Conservation (phyloP, 2,329 filamentous ascomycete genomes). For the Pseudogymnoascus sp. region DNA sequence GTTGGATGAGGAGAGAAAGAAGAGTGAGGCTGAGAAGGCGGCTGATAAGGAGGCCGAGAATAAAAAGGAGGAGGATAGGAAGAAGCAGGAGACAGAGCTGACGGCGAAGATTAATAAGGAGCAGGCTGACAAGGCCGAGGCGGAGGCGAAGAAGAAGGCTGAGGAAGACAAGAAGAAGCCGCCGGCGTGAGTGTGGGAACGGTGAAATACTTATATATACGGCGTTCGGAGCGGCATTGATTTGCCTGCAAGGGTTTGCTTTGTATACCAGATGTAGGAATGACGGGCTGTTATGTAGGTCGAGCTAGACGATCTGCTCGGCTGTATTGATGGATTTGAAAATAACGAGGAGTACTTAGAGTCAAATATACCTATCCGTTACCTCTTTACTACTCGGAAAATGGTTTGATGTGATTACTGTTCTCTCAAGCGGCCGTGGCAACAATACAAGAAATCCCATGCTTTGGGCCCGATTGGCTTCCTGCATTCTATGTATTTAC, state of each 20-base stretch:
- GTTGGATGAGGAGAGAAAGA: not conserved
- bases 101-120: not conserved
- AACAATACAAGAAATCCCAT: not conserved
- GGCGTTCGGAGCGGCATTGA: not conserved
- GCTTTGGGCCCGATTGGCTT: not conserved
- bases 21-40: not conserved
- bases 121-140: not conserved
- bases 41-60: not conserved
- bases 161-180: not conserved
- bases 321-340: not conserved
- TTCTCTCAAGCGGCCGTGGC: not conserved
- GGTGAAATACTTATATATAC: not conserved
- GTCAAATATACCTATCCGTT: not conserved
- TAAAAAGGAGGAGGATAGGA: not conserved
- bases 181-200: not conserved
- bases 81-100: not conserved
- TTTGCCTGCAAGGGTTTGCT: not conserved
- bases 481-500: not conserved
- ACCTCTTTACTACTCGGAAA: not conserved
- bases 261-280: not conserved
- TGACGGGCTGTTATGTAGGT: not conserved
- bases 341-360: conserved; percentile 5
- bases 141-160: not conserved
- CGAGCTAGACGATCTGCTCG: not conserved
- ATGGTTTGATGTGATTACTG: not conserved